Conservation (phyloP, 2,329 filamentous ascomycete genomes). For the Talaromyces sp. region DNA sequence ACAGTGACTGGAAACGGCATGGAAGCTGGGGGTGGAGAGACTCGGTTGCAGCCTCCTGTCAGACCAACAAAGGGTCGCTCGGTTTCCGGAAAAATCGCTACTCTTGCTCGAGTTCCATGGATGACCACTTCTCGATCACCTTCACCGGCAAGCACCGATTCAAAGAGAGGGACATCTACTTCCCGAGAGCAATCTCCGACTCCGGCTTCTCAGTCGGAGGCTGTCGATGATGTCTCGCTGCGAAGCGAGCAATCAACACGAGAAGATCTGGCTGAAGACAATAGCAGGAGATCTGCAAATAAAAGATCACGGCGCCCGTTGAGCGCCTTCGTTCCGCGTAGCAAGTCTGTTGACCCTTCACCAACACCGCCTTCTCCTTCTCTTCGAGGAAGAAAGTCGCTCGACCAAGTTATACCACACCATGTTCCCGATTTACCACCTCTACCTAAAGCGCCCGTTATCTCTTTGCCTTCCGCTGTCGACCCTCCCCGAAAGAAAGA, state of each 20-base stretch:
- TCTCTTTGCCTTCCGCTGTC: constrained; percentile 41
- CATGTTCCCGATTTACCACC: constrained; percentile 18
- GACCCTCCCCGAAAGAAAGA: constrained; percentile 56
- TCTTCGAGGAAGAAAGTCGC: constrained; percentile 37
- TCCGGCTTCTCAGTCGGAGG: constrained; percentile 5
- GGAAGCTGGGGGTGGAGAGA: not conserved
- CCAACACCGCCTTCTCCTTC: constrained; percentile 34
- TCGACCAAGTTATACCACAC: constrained; percentile 39
- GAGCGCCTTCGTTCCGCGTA: constrained; percentile 33
- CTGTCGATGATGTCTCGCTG: not conserved
- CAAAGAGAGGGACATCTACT: constrained; percentile 18
- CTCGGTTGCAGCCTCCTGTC: not conserved
- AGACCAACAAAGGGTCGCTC: constrained; percentile 39
- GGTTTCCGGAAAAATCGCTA: constrained; percentile 47
- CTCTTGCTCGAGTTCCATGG: constrained; percentile 49
- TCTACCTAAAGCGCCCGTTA: constrained; percentile 41
- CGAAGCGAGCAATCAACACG: constrained; percentile 12
- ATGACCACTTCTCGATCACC: constrained; percentile 26
- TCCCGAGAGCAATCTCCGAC: constrained; percentile 25
- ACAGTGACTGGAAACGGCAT: not conserved
- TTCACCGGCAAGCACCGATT: constrained; percentile 5
- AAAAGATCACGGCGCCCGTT: constrained; percentile 37
- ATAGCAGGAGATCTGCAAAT: constrained; percentile 24
- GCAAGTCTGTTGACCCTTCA: constrained; percentile 30
- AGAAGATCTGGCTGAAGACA: constrained; percentile 15